Conservation (phyloP, 345 rosid species). For the Raphanus raphanistrum region DNA sequence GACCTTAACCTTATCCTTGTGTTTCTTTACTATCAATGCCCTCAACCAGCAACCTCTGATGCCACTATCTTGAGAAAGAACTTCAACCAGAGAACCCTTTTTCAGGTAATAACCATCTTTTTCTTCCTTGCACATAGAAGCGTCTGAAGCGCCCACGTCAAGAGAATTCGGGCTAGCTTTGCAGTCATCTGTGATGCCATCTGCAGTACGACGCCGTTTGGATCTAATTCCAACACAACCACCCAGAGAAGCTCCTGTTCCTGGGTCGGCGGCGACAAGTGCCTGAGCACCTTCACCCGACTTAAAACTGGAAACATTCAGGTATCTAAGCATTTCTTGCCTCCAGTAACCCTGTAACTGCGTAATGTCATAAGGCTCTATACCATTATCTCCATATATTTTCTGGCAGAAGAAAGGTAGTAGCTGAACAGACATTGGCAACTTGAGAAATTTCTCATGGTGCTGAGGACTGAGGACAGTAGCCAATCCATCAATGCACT, state of each 20-base stretch:
- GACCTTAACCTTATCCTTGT: constrained; percentile 75
- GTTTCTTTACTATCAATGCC: constrained; percentile 58
- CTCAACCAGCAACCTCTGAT: constrained; percentile 85
- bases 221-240: constrained; percentile 44
- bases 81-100: constrained; percentile 68
- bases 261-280: constrained; percentile 21
- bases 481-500: constrained; percentile 89
- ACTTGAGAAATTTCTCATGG: constrained; percentile 51
- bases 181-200: constrained; percentile 28
- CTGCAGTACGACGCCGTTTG: constrained; percentile 46
- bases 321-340: constrained; percentile 54
- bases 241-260: constrained; percentile 34
- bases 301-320: constrained; percentile 33
- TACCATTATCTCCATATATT: constrained; percentile 58
- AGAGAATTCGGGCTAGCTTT: constrained; percentile 31
- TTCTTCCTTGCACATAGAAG: constrained; percentile 15
- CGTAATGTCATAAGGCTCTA: constrained; percentile 67
- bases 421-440: constrained; percentile 32
- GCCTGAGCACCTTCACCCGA: constrained; percentile 26
- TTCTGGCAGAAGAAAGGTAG: constrained; percentile 64
- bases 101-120: constrained; percentile 35
- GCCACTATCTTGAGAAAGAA: constrained; percentile 84
- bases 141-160: constrained; percentile 25
- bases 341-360: constrained; percentile 76
- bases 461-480: constrained; percentile 76